Conservation (phyloP, 768 basidiomycete genomes). For the Boletus reticuloceps region DNA sequence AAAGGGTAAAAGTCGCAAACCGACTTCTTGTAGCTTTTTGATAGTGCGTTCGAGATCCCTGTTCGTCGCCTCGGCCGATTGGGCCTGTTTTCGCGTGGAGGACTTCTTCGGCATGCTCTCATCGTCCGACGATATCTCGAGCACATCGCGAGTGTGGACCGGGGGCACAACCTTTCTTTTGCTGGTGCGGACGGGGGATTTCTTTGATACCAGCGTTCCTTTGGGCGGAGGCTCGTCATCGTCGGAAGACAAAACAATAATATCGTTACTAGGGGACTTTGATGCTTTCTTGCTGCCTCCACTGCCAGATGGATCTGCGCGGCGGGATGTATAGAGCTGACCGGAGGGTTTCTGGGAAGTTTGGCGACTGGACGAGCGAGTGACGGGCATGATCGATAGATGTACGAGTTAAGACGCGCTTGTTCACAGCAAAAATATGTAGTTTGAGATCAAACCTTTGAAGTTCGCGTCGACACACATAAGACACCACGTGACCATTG, state of each 20-base stretch:
- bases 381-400: constrained; percentile 24
- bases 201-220: constrained; percentile 16
- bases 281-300: constrained; percentile 14
- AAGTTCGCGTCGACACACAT: constrained; percentile 9
- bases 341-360: neutral
- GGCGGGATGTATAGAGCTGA: constrained; percentile 6
- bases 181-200: neutral
- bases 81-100: constrained; percentile 12
- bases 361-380: constrained; percentile 27
- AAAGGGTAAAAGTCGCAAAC: constrained; percentile 1
- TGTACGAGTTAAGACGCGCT: neutral
- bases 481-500: constrained; percentile 13
- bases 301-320: constrained; percentile 3
- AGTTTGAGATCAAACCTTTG: neutral
- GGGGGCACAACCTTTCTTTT: constrained; percentile 21
- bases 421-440: neutral
- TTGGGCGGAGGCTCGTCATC: constrained; percentile 24
- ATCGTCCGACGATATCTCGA: constrained; percentile 61
- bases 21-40: constrained; percentile 43
- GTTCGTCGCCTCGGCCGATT: constrained; percentile 13
- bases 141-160: constrained; percentile 36
- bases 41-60: constrained; percentile 39
- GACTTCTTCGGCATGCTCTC: constrained; percentile 26
- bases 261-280: constrained; percentile 19
- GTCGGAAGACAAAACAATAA: constrained; percentile 37